Percentiles rank a stretch among this genome's conserved stretches.
phyloP scores from a whole-genome alignment of 2,329 filamentous ascomycete genomes.

The Colletotrichum sp. region DNA sequence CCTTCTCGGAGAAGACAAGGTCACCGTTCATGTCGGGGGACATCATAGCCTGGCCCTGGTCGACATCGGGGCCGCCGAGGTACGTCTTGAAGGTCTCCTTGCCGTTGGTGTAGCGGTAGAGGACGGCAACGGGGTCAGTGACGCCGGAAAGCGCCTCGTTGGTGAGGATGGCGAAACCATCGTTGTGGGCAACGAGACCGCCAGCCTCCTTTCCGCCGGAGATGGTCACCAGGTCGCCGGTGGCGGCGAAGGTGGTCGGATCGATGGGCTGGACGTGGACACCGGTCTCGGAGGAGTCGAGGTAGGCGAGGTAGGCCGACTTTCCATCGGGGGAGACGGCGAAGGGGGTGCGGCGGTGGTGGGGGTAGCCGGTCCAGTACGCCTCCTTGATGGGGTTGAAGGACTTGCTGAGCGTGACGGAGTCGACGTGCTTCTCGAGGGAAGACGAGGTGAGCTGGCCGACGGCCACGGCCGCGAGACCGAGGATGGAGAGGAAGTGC shows the following conservation, averaged over 20 bases:
- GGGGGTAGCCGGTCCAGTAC: slow-evolving; percentile 66
- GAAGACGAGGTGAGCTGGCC: slow-evolving; percentile 26
- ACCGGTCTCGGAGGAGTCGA: slow-evolving; percentile 58
- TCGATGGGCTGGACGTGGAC: slow-evolving; percentile 64
- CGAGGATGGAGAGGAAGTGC: slow-evolving; percentile 7
- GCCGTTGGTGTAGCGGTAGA: slow-evolving; percentile 64
- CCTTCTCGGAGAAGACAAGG: slow-evolving; percentile 61
- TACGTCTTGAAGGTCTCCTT: slow-evolving; percentile 63
- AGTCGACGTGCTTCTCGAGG: slow-evolving; percentile 39
- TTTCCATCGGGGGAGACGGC: slow-evolving; percentile 65
- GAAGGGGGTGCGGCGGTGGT: slow-evolving; percentile 67
- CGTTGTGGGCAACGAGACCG: slow-evolving; percentile 65
- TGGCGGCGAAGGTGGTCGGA: slow-evolving; percentile 56
- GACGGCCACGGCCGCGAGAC: slow-evolving; percentile 16
- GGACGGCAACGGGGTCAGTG: slow-evolving; percentile 56
- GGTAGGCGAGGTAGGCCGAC: slow-evolving; percentile 64
- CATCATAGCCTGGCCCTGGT: slow-evolving; percentile 49
- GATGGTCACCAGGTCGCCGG: slow-evolving; percentile 56
- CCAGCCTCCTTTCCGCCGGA: slow-evolving; percentile 62
- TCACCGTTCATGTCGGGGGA: slow-evolving; percentile 67
- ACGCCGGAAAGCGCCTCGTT: slow-evolving; percentile 60
- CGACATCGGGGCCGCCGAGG: slow-evolving; percentile 61
- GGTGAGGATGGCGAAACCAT: slow-evolving; percentile 67
- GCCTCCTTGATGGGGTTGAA: slow-evolving; percentile 64
- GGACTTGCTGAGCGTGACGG: slow-evolving; percentile 50